Base-by-base conservation (phyloP, 2,329 filamentous ascomycete genomes). In the Diaporthe sp. region DNA sequence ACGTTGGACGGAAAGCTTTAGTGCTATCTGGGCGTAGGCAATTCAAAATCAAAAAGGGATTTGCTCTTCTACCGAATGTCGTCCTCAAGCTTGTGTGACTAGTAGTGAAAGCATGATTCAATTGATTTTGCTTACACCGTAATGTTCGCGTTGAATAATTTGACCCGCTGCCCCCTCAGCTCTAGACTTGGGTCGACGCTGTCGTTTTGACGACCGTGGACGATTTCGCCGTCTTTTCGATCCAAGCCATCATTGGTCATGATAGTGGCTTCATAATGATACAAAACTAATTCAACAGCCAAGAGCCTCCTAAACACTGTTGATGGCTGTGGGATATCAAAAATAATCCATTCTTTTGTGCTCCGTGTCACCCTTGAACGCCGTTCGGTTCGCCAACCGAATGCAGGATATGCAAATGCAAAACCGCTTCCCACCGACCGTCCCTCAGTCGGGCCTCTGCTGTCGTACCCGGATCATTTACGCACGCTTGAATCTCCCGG, bases 1-100 rank as follows among this genome's bases (percentile, higher is more conserved):
- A 73, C 53, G 58, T 72, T 67, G 58, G 65, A 58, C 34, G 42
- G 53, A 53, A 60, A 58, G 47, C 47, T 44, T 71, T 71, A 44
- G 15, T 65, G 67, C 58, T 61, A 58, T 55, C 72, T 67, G 49
- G 65, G 65, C 75, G 49, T 67, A 71, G 72, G 57, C 51, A 63
- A 57, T 47, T 53, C 44, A 70, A 72, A 70, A 70, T 31, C 2
- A 68, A 70, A 53, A 72, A 65, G 37, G 71, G 61, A 57, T 63
- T 37, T 72, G 68, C 67, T 76, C 72, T 72, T 58, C 75, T 63
- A 31, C 6, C 6, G 12, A 8, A n/a, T 13, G 22, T 47, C 5
- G 7, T 53, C 20, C 13, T 57, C 10, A 10, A 34, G 3, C 47
- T 7, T 12, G 22, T 55, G 47, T 37, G 10, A 17, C 6, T 25